Percentiles rank a stretch among this genome's conserved stretches.
phyloP scores from a whole-genome alignment of 176 grass and related monocot genomes.

The Rhynchospora breviuscula region DNA sequence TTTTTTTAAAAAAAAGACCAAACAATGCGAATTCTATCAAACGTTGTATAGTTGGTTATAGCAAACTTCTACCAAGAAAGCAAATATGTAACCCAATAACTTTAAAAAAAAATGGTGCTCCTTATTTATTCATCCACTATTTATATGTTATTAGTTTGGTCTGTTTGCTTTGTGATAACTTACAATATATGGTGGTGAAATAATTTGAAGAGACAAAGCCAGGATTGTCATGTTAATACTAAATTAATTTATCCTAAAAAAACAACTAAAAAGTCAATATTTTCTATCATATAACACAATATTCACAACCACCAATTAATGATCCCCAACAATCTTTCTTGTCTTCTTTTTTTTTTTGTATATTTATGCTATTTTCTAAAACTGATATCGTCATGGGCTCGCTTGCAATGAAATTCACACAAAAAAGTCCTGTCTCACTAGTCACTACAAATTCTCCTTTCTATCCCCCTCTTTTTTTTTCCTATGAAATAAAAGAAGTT shows the following conservation, averaged over 20 bases:
- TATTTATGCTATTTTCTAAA: conserved; percentile 20
- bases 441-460: not conserved
- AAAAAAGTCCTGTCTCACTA: conserved; percentile 16
- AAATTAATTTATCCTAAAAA: not conserved
- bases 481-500: not conserved
- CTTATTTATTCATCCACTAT: too few species aligned
- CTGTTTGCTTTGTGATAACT: too few species aligned
- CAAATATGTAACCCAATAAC: too few species aligned
- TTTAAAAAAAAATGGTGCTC: too few species aligned
- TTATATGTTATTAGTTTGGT: too few species aligned
- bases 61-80: not conserved
- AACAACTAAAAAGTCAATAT: conserved; percentile 8
- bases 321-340: not conserved
- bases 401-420: conserved; percentile 2
- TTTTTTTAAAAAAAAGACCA: not conserved
- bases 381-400: not conserved
- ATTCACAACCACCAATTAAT: conserved; percentile 7
- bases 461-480: not conserved
- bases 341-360: not conserved
- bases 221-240: not conserved
- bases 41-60: not conserved
- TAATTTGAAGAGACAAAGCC: too few species aligned
- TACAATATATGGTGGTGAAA: too few species aligned
- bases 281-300: not conserved
- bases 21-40: not conserved